These are phyloP conservation scores for Eucalyptus curtisii DNA, from an alignment of 345 rosid species.

Conservation along the genomic window DNA sequence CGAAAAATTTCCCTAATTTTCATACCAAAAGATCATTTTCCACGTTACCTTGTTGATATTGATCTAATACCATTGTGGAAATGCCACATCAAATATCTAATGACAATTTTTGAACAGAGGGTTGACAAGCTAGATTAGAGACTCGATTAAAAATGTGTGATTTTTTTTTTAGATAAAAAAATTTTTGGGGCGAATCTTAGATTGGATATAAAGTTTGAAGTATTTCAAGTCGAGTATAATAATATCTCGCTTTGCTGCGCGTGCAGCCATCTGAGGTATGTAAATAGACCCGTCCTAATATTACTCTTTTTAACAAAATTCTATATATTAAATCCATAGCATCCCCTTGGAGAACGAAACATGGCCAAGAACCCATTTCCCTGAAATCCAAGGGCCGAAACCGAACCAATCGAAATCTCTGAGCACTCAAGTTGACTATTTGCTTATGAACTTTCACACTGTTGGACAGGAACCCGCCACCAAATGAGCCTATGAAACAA, in stretches of 20 bases:
- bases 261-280: not conserved
- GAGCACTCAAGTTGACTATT: not conserved
- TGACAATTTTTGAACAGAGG: not conserved
- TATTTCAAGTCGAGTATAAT: not conserved
- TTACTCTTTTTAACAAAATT: not conserved
- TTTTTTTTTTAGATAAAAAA: not conserved
- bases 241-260: not conserved
- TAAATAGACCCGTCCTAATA: not conserved
- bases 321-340: not conserved
- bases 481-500: not conserved
- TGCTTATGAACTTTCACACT: not conserved
- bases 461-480: not conserved
- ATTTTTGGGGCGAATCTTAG: rapidly evolving
- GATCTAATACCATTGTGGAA: not conserved
- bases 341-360: not conserved
- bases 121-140: not conserved
- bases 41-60: not conserved
- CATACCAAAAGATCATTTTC: not conserved
- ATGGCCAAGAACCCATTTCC: not conserved
- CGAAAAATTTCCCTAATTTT: not conserved
- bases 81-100: not conserved
- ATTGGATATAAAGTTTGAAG: not conserved
- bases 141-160: not conserved
- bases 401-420: not conserved
- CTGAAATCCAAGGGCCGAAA: not conserved